A percentile compares a stretch with the other conserved stretches of the same genome.
phyloP scores from a whole-genome alignment of 2,329 filamentous ascomycete genomes.

The Coleophoma eucalyptorum region DNA sequence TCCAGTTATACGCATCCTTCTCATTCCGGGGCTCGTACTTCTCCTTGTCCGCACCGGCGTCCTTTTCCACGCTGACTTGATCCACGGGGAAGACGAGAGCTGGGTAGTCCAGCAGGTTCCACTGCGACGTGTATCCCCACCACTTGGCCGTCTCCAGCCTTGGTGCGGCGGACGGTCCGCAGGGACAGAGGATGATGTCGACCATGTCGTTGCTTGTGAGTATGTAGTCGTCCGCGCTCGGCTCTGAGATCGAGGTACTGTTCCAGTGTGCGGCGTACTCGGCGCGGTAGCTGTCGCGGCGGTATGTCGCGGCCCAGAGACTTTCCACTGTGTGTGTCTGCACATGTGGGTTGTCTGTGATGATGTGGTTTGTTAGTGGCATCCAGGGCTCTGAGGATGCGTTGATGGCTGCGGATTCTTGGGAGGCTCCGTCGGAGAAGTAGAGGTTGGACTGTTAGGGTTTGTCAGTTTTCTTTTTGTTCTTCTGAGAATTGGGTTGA shows the following conservation, averaged over 20 bases:
- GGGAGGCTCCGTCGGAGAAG: constrained; percentile 56
- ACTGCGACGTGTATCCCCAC: constrained; percentile 65
- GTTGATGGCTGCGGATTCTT: constrained; percentile 45
- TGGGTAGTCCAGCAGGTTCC: constrained; percentile 68
- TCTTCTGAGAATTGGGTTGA: neutral
- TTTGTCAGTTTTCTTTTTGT: neutral
- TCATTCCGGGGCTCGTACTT: constrained; percentile 28
- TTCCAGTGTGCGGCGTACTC: constrained; percentile 21
- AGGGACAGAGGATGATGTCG: constrained; percentile 61
- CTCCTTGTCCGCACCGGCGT: constrained; percentile 10
- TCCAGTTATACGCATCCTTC: constrained; percentile 25
- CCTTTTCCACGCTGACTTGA: constrained; percentile 25
- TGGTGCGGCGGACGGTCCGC: constrained; percentile 50
- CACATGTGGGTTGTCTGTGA: constrained; percentile 46
- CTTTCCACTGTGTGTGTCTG: constrained; percentile 34
- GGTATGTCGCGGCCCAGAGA: constrained; percentile 35
- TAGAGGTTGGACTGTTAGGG: constrained; percentile 33
- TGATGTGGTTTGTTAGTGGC: constrained; percentile 55
- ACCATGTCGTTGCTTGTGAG: constrained; percentile 30
- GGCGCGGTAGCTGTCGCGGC: constrained; percentile 32
- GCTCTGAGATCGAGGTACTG: constrained; percentile 23
- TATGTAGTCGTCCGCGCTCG: neutral
- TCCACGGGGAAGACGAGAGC: constrained; percentile 55
- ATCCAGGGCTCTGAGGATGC: constrained; percentile 53
- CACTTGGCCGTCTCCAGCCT: constrained; percentile 43